Evolutionary conservation across 768 basidiomycete species (phyloP).

Genomic region (Auriscalpium orientale): DNA sequence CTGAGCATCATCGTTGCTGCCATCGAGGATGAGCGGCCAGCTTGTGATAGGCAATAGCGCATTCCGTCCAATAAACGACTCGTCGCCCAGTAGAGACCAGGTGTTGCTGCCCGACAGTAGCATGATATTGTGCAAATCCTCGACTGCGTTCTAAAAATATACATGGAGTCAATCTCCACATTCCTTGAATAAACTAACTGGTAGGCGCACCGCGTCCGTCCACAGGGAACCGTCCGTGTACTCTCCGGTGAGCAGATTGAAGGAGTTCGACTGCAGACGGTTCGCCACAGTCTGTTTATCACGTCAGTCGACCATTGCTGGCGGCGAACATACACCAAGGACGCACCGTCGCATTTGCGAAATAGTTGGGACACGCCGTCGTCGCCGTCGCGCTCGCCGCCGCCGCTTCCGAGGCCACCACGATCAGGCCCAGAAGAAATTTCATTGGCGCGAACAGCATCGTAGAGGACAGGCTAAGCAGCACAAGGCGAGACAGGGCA

Average conservation of each 20-base stretch:
- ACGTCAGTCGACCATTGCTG: no score
- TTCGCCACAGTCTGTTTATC: conserved; percentile 19
- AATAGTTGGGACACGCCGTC: no score
- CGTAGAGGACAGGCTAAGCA: no score
- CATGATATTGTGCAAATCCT: conserved; percentile 55
- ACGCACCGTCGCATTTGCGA: no score
- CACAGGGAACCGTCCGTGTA: conserved; percentile 46
- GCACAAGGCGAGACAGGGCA: no score
- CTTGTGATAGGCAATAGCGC: conserved; percentile 33
- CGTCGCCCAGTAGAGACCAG: conserved; percentile 32
- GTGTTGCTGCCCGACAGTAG: conserved; percentile 37
- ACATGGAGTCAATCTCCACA: neutral
- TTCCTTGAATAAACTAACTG: neutral
- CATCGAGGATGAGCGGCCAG: conserved; percentile 37
- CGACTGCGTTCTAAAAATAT: conserved; percentile 39
- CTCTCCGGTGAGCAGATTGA: conserved; percentile 28
- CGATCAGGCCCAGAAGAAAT: no score
- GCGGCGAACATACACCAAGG: no score
- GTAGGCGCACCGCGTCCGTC: conserved; percentile 42
- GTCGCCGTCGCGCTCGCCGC: no score
- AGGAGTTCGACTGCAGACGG: conserved; percentile 30
- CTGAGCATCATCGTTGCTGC: conserved; percentile 48
- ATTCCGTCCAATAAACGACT: conserved; percentile 37
- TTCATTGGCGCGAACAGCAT: no score
- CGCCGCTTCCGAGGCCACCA: no score